Base-by-base conservation (phyloP, 108 stramenopile genomes). In the Chaetoceros muelleri region DNA sequence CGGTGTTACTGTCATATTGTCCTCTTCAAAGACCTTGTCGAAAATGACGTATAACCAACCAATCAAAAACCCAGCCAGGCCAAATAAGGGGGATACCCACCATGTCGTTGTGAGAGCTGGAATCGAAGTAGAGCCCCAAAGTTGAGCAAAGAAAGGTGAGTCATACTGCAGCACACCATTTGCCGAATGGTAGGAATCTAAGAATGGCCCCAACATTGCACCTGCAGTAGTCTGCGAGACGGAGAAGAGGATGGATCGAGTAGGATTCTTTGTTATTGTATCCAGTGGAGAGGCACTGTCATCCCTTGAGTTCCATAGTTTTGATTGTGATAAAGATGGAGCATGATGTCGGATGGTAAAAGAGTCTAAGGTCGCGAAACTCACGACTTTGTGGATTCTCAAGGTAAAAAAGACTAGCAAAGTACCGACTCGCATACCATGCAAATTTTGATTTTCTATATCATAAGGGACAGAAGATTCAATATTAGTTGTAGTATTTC, bases 11-110 rank as follows among this genome's bases (percentile, higher is more conserved):
- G 31, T 20, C 48, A 48, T 20, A 29, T 63, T 46, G 40, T 22
- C 16, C 45, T 24, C 55, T 44, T 28, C 2, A 61, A 49, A 53
- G 25, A 61, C 18, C 23, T 55, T 64, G 57, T 92, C 90, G 20
- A 81, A 57, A 24, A 80, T 30, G 45, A 87, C 69, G 49, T 92
- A 92, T 23, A 88, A 50, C 85, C 85, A 88, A 17, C 90, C 90
- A 54, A 92, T 92, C 0, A 92, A 40, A 47, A 82, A 84, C 0
- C 90, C 90, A 2, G 90, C 90, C 23, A 87, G 46, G 27, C 84
- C 90, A 69, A 92, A 92, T 7, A 92, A 62, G 26, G 64, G 75
- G 21, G 90, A 86, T 10, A 87, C 85, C 90, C 90, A 92, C 75
- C 82, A 85, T 8, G 84, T 69, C 23, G 90, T 92, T 25, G 70